These are phyloP conservation scores for Citrullus mucosospermus DNA, from an alignment of 306 rosid genomes.

Conservation along the genomic window DNA sequence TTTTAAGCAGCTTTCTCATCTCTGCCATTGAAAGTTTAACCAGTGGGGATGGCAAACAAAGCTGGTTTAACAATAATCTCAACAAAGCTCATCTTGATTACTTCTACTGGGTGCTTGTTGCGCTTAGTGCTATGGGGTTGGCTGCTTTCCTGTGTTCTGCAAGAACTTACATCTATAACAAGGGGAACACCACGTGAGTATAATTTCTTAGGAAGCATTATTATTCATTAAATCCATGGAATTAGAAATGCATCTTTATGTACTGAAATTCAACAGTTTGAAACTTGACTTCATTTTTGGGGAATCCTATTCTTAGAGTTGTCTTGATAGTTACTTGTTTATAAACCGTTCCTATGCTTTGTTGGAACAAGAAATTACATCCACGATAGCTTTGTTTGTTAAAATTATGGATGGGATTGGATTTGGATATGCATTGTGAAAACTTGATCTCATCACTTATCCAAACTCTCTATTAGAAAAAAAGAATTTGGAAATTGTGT, in stretches of 20 bases:
- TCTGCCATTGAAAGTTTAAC: constrained; percentile 24
- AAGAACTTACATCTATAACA: constrained; percentile 22
- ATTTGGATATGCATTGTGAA: no score
- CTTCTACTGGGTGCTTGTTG: constrained; percentile 56
- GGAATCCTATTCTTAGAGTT: neutral
- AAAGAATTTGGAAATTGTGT: no score
- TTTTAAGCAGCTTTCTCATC: constrained; percentile 50
- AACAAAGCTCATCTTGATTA: constrained; percentile 64
- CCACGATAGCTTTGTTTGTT: no score
- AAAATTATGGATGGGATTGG: no score
- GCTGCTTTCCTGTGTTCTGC: constrained; percentile 11
- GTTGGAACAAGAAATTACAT: no score
- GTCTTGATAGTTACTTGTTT: neutral
- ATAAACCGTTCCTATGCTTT: no score
- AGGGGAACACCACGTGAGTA: neutral
- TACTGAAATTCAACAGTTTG: neutral
- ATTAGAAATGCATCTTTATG: neutral
- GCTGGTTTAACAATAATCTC: constrained; percentile 57
- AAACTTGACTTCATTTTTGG: neutral
- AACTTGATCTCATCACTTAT: no score
- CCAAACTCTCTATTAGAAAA: no score
- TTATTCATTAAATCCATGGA: neutral
- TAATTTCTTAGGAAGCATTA: neutral
- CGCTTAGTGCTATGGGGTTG: constrained; percentile 21
- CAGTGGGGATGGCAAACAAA: constrained; percentile 15